Percentiles rank a stretch among this genome's conserved stretches.
Evolutionary conservation across 805 yeast species (phyloP).

Genomic region (Candida krabiensis): DNA sequence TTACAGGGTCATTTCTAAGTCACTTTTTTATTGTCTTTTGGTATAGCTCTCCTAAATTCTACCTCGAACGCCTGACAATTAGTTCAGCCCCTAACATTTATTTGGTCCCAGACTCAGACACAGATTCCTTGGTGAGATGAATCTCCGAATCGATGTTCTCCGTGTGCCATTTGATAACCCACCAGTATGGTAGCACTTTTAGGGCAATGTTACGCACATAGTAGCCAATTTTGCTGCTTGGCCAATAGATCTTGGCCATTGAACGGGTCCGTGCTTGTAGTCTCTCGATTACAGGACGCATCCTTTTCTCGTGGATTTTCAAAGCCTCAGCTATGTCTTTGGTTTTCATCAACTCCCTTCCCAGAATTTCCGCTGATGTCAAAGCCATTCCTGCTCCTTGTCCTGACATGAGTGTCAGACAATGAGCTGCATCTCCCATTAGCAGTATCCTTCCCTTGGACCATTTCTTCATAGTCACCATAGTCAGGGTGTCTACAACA

Average conservation of each 20-base stretch:
- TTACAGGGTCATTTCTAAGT: no score
- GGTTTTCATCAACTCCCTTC: background rate
- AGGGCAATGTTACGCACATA: background rate
- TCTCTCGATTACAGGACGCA: background rate
- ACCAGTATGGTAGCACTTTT: background rate
- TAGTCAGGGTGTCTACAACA: background rate
- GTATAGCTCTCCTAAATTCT: no score
- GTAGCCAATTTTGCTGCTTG: background rate
- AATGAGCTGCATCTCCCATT: background rate
- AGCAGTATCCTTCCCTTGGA: background rate
- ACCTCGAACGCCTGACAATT: no score
- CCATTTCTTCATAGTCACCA: background rate
- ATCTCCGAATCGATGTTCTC: no score
- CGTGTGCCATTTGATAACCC: no score
- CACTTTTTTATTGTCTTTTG: no score
- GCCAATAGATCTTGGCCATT: background rate
- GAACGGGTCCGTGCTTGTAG: background rate
- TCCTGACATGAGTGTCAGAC: background rate
- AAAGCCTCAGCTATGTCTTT: background rate
- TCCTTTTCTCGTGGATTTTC: background rate
- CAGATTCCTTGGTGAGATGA: no score
- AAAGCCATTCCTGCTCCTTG: background rate
- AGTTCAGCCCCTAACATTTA: no score
- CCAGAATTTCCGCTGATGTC: background rate
- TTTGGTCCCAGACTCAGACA: no score